Conservation (phyloP, 106 monocot genomes). For the Phalaenopsis equestris region DNA sequence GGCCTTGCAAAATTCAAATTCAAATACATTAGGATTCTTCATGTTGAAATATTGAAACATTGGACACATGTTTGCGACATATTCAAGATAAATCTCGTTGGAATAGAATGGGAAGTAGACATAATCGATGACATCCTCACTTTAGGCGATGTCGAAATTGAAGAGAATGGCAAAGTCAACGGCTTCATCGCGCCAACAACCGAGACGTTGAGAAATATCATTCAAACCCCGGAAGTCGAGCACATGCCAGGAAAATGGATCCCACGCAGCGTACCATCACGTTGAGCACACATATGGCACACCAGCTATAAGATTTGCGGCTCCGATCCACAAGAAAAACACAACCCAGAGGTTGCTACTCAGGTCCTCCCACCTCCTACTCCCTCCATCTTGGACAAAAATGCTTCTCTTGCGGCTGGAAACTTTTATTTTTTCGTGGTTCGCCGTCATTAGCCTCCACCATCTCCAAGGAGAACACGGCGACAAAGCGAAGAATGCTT, state of each 20-base stretch:
- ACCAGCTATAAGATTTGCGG: conserved; percentile 34
- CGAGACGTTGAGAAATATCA: conserved; percentile 21
- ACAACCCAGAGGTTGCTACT: conserved; percentile 25
- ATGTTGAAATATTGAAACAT: conserved; percentile 43
- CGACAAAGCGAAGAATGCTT: too few relatives aligned
- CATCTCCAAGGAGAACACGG: not conserved
- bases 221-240: conserved; percentile 44
- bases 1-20: conserved; percentile 30
- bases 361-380: conserved; percentile 39
- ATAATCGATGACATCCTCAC: conserved; percentile 8
- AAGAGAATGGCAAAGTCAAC: conserved; percentile 24
- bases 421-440: not conserved
- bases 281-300: conserved; percentile 34
- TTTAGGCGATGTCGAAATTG: conserved; percentile 11
- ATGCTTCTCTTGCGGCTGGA: not conserved
- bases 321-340: conserved; percentile 30
- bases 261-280: conserved; percentile 35
- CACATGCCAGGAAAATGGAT: conserved; percentile 27
- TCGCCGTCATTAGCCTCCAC: too few relatives aligned
- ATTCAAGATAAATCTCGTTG: conserved; percentile 31
- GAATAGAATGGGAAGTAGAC: conserved; percentile 41
- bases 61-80: conserved; percentile 43
- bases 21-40: conserved; percentile 18
- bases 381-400: not conserved
- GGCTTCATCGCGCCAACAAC: conserved; percentile 4